Base-by-base conservation (phyloP, 441 rosid genomes). In the Eutrema salsugineum region DNA sequence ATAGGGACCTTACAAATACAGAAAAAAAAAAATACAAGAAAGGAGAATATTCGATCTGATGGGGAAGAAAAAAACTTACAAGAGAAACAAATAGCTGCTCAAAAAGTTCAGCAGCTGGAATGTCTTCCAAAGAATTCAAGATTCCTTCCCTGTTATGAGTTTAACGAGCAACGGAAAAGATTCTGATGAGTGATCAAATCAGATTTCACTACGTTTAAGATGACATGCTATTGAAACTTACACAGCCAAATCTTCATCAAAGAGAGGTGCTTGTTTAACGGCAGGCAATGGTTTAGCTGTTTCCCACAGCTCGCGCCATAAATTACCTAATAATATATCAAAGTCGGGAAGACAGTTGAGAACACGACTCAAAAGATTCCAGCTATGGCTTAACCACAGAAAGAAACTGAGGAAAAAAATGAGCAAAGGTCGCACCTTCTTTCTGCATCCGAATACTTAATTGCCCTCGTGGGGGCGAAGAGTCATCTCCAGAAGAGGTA, bases 231-330 rank as follows among this genome's bases (percentile, higher is more conserved):
- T 65, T 75, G 56, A 55, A 57, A 86, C 97, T 88, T 89, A 95
- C 99, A 91, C 96, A 63, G 91, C 93, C 78, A 95, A 85, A 72
- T 95, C 99, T 84, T 88, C 97, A 58, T 95, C 99, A 48, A 82
- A 92, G n/a, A 92, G 83, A 38, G 99, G 99, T 51, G 94, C 77
- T 78, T 95, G 99, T 79, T 85, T 92, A 72, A 88, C 87, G 28
- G 98, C 97, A 47, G 99, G 98, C 49, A 91, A 63, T 39, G 96
- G 89, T 75, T 85, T 95, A 61, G 99, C 78, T 55, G 99, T 84
- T 77, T 83, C 93, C 99, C 99, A 95, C 43, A 95, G 88, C 83
- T 92, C 97, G 6, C 78, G 91, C 99, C 99, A 92, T 69, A 95
- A 80, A 83, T 95, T 92, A 82, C 98, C 99, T 95, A 76, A 75